Evolutionary conservation across 2,329 filamentous ascomycete genomes (phyloP).

Genomic region (Tolypocladium paradoxum): DNA sequence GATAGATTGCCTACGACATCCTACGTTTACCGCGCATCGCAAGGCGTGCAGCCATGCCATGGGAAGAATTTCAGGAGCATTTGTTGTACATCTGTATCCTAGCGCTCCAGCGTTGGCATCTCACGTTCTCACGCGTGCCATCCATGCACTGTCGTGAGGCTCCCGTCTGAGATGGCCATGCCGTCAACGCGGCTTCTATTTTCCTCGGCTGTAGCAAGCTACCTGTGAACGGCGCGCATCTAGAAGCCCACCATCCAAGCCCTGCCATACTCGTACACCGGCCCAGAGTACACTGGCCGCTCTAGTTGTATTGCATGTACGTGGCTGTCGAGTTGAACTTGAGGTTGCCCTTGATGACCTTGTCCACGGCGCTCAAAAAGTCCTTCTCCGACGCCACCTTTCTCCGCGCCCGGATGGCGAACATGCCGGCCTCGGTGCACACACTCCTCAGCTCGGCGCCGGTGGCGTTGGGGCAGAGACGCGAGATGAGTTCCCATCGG

Average conservation of each 20-base stretch:
- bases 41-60: neutral
- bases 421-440: conserved; percentile 97
- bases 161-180: neutral
- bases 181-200: conserved; percentile 7
- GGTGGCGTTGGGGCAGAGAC: conserved; percentile 92
- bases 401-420: conserved; percentile 83
- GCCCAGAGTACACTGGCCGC: conserved; percentile 14
- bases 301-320: conserved; percentile 98
- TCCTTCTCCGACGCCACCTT: conserved; percentile 99
- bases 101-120: neutral
- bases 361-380: conserved; percentile 94
- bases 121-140: neutral
- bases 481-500: conserved; percentile 95
- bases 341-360: conserved; percentile 97
- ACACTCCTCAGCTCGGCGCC: conserved; percentile 94
- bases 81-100: neutral
- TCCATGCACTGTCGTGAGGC: neutral
- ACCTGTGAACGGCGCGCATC: conserved; percentile 10
- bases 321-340: conserved; percentile 99
- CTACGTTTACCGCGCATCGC: neutral
- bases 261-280: conserved; percentile 22
- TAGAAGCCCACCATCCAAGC: conserved; percentile 12
- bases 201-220: conserved; percentile 4
- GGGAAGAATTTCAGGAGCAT: neutral
- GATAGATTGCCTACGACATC: neutral